Base-by-base conservation (phyloP, 2,329 filamentous ascomycete genomes). In the Fusarium staphyleae region DNA sequence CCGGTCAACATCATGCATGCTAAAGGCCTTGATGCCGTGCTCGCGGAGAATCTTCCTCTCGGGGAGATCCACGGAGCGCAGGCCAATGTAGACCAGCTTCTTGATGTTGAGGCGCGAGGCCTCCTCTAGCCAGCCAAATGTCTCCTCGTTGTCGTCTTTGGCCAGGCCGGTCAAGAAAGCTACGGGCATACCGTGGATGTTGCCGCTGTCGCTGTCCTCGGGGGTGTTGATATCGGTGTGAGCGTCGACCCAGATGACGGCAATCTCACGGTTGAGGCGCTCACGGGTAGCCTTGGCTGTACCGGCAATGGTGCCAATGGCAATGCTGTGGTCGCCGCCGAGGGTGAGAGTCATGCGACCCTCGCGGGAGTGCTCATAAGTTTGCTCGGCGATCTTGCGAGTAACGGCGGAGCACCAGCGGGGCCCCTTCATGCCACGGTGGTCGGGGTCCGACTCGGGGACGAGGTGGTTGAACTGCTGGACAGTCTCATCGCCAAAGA, bases 151-250 rank as follows among this genome's bases (percentile, higher is more conserved):
- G 40, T 90, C 84, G 67, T 92, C 90, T 63, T 78, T 86, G 37
- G 93, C 90, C 51, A 99, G 79, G 1, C 95, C 91, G 0, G 92
- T 93, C 63, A 96, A 75, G 76, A 98, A 99, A 3, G 91, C 86
- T 30, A 98, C 90, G 3, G 95, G 95, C 95, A 99, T 99, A 66
- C 95, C 95, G 77, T 99, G 95, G 60, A 99, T 89, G 76, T 98
- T 98, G 28, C 95, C 95, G 64, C 89, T 95, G 34, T 83, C 89
- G 62, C 89, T 93, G 40, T 86, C 88, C 83, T 98, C 93, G 46
- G 93, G 95, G 1, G 90, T 92, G 78, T 99, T 99, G 80, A 99
- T 97, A 75, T 99, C 95, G 48, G 93, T 89, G 75, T 99, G 95
- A 19, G 95, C 95, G 75, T 99, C 95, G 26, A 99, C 95, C 95